These are phyloP conservation scores for Globisporangium polare DNA, from an alignment of 352 stramenopile species.

Conservation along the genomic window DNA sequence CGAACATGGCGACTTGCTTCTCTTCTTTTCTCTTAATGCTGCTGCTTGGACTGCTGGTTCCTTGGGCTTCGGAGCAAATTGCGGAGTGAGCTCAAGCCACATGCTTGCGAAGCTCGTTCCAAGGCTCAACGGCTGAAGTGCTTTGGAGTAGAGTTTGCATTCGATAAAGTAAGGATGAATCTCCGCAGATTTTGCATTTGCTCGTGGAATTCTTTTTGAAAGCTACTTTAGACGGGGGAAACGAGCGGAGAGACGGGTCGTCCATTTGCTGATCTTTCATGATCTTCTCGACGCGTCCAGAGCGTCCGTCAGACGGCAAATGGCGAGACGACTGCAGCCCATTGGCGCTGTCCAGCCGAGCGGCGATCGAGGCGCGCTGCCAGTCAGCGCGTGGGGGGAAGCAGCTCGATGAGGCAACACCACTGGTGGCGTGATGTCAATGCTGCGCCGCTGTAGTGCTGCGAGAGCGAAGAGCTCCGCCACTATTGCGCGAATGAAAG, in stretches of 20 bases:
- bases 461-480: too few relatives aligned
- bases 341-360: too few relatives aligned
- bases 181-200: not conserved
- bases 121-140: not conserved
- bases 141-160: not conserved
- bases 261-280: constrained; percentile 3
- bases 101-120: not conserved
- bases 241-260: not conserved
- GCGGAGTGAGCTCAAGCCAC: not conserved
- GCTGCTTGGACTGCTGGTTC: not conserved
- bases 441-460: too few relatives aligned
- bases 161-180: not conserved
- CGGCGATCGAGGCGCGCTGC: too few relatives aligned
- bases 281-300: not conserved
- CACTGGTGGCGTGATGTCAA: too few relatives aligned
- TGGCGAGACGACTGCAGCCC: too few relatives aligned
- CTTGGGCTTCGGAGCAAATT: constrained; percentile 9
- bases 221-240: not conserved
- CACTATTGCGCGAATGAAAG: too few relatives aligned
- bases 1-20: constrained; percentile 3
- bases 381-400: too few relatives aligned
- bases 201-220: not conserved
- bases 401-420: too few relatives aligned
- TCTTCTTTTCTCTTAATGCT: not conserved
- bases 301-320: not conserved